Evolutionary conservation across 2,329 filamentous ascomycete species (phyloP), one percentile per base, ranked within the genome.

Genomic region (Metarhizium sp.): DNA sequence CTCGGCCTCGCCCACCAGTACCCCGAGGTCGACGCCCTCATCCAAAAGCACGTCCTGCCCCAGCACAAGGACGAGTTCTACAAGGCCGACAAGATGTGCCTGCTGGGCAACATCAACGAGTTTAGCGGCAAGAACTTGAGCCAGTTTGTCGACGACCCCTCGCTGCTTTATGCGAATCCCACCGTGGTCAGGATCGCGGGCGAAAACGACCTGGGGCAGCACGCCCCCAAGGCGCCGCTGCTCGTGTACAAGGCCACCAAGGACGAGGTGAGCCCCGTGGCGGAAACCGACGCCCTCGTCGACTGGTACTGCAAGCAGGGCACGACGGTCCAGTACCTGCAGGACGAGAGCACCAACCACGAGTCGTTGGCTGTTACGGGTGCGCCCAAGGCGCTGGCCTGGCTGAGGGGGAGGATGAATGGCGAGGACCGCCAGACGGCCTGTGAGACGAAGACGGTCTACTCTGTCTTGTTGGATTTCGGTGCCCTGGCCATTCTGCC

Each of bases 111-210:
- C 55, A 46, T 61, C 4, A 52, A 43, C 2, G 59, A 57, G 11
- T 77, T 68, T 54, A 57, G 58, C 2, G 58, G 62, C 47, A 60
- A 73, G 45, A 64, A 76, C 59, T 67, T 77, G 3, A 64, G 64
- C 11, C 42, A 43, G 18, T 77, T 76, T 64, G 76, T 78, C 57
- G 63, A 67, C 25, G 63, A 69, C 49, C n/a, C 30, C 7, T 14
- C 16, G 20, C 43, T 7, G 25, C 50, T 11, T n/a, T 50, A 45
- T 6, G 30, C 46, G 7, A 40, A 54, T 38, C 46, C 46, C 1
- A 1, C 36, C 7, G 47, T 36, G 16, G 29, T 46, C 8, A 43
- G 30, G 20, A 25, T 55, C 13, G 6, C 42, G 13, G 4, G 3
- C 16, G 43, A 47, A 14, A 55, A 55, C 29, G 32, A 3, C 18